Conservation (phyloP, 768 basidiomycete genomes). For the Auricularia sp. region DNA sequence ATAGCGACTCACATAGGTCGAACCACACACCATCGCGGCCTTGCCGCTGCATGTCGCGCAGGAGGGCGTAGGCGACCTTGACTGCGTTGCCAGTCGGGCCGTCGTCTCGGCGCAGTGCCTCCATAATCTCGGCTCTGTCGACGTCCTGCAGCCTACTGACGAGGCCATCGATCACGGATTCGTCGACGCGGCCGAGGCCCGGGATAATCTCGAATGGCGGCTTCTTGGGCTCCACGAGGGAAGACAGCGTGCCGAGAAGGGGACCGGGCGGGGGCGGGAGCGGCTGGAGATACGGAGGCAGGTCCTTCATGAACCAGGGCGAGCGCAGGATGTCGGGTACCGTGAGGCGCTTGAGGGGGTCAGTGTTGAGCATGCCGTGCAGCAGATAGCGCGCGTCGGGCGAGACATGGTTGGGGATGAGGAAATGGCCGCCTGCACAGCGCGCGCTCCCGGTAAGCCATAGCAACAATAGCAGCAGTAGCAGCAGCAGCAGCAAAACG, state of each 20-base stretch:
- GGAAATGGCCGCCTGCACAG: constrained; percentile 71
- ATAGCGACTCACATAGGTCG: neutral
- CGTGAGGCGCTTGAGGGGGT: constrained; percentile 91
- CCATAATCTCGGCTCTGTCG: constrained; percentile 79
- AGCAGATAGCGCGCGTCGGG: constrained; percentile 72
- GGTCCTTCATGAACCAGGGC: constrained; percentile 80
- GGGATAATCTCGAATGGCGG: constrained; percentile 82
- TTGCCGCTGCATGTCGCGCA: constrained; percentile 78
- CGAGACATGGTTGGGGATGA: constrained; percentile 74
- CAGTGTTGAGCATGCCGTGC: constrained; percentile 82
- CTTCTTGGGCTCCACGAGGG: constrained; percentile 59
- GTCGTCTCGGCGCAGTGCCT: constrained; percentile 71
- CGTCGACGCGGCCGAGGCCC: constrained; percentile 85
- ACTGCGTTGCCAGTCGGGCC: constrained; percentile 84
- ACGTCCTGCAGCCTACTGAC: constrained; percentile 62
- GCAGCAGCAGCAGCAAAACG: constrained; percentile 16
- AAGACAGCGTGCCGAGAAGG: constrained; percentile 61
- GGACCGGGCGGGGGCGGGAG: constrained; percentile 72
- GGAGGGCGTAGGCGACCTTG: constrained; percentile 91
- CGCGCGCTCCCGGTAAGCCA: neutral
- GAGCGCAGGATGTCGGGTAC: constrained; percentile 84
- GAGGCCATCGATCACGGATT: constrained; percentile 81
- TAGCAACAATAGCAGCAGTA: too few relatives aligned
- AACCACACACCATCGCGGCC: constrained; percentile 68
- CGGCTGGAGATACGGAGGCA: constrained; percentile 78